These are phyloP conservation scores for Stromatinia cepivora DNA, from an alignment of 2,329 filamentous ascomycete genomes.

Conservation along the genomic window DNA sequence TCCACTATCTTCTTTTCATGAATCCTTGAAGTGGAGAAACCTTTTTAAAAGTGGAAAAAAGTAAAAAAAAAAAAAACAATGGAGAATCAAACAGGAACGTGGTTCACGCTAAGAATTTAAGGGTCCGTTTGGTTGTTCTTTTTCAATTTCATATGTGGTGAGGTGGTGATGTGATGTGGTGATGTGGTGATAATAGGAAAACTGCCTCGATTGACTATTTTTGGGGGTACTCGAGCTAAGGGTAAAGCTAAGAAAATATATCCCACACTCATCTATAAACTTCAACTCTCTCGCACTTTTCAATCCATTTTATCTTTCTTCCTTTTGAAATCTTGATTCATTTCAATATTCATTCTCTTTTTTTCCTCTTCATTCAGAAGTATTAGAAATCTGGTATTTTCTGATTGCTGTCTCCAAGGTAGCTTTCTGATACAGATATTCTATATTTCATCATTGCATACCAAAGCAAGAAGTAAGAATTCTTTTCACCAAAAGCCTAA, in stretches of 20 bases:
- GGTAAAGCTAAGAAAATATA: not conserved
- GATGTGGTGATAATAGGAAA: not conserved
- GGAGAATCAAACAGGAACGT: not conserved
- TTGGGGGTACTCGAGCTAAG: not conserved
- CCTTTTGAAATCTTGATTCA: not conserved
- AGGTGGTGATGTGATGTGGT: not conserved
- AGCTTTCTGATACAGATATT: not conserved
- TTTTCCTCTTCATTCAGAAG: not conserved
- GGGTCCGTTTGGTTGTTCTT: not conserved
- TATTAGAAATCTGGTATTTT: not conserved
- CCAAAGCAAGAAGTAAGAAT: not conserved
- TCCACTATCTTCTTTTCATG: not conserved
- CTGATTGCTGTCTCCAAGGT: not conserved
- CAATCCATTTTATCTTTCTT: not conserved
- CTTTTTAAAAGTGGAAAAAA: not conserved
- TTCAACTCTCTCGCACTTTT: not conserved
- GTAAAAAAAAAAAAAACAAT: not conserved
- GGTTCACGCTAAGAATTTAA: not conserved
- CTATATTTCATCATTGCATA: not conserved
- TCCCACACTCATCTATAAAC: slow-evolving; percentile 1
- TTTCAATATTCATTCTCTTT: not conserved
- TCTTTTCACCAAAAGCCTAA: not conserved
- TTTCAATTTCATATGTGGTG: not conserved
- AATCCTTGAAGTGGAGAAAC: not conserved
- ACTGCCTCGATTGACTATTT: not conserved